phyloP scores from a whole-genome alignment of 768 basidiomycete species.

The Mycena galericulata region DNA sequence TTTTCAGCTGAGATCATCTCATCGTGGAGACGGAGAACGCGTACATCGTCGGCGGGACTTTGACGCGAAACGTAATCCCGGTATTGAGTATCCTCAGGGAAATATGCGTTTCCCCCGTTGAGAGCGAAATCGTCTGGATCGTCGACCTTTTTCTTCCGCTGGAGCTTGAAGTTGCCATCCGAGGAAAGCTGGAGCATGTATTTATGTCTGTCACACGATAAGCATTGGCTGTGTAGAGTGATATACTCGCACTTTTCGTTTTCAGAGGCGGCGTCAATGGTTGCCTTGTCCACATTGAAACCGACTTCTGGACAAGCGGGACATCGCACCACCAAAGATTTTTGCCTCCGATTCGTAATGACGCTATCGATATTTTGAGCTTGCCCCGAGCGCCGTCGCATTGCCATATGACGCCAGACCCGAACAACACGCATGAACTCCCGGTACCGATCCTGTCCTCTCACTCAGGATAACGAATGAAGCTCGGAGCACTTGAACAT shows the following conservation, averaged over 20 bases:
- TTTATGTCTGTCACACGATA: neutral
- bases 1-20: neutral
- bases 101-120: conserved; percentile 1
- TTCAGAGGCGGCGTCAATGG: conserved; percentile 26
- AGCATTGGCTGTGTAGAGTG: neutral
- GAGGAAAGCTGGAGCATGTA: conserved; percentile 1
- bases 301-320: too few relatives aligned
- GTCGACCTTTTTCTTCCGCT: conserved; percentile 5
- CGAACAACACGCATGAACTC: too few relatives aligned
- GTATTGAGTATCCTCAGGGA: neutral
- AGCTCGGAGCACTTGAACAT: too few relatives aligned
- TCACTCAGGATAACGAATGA: too few relatives aligned
- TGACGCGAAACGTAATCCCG: neutral
- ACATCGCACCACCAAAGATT: too few relatives aligned
- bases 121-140: conserved; percentile 13
- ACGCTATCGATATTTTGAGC: too few relatives aligned
- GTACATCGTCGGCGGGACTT: neutral
- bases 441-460: too few relatives aligned
- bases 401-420: too few relatives aligned
- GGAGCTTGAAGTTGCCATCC: conserved; percentile 20
- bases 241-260: neutral
- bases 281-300: conserved; percentile 40
- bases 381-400: too few relatives aligned
- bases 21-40: neutral
- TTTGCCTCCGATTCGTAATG: too few relatives aligned